phyloP scores from a whole-genome alignment of 805 yeast genomes.

The Blastobotrys attinorum region DNA sequence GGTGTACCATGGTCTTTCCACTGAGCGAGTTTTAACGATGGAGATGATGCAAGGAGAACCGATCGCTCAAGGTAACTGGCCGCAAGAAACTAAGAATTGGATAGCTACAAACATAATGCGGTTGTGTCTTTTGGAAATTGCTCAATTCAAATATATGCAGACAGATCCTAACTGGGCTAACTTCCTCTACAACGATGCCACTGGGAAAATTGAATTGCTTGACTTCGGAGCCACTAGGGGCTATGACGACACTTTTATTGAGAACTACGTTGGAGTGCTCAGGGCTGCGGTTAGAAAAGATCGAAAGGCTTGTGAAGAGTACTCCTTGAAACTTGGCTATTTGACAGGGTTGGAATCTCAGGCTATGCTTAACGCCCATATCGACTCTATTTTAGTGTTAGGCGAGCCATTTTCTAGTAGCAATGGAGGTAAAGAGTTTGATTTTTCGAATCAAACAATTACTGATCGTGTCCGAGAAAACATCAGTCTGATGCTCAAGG shows the following conservation, averaged over 20 bases:
- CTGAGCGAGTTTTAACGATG: constrained; percentile 84
- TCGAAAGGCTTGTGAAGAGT: constrained; percentile 51
- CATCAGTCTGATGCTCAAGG: constrained; percentile 82
- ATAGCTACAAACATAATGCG: constrained; percentile 83
- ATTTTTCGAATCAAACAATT: constrained; percentile 79
- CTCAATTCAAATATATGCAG: constrained; percentile 85
- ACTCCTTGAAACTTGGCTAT: constrained; percentile 72
- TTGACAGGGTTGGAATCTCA: constrained; percentile 85
- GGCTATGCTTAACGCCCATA: constrained; percentile 85
- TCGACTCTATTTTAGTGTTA: constrained; percentile 79
- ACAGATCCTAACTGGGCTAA: constrained; percentile 99
- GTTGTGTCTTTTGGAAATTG: constrained; percentile 77
- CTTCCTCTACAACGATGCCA: constrained; percentile 69
- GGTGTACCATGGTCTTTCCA: constrained; percentile 69
- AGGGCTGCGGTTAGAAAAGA: constrained; percentile 69
- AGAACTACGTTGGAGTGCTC: constrained; percentile 60
- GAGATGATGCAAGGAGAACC: constrained; percentile 77
- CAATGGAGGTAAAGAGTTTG: constrained; percentile 46
- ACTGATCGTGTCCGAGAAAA: constrained; percentile 88
- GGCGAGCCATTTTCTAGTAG: constrained; percentile 81
- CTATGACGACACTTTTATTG: constrained; percentile 59
- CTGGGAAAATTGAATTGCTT: constrained; percentile 69
- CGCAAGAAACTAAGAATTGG: constrained; percentile 68
- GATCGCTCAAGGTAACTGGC: constrained; percentile 64
- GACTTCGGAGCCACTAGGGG: constrained; percentile 96